Evolutionary conservation across 495 filamentous ascomycete species (phyloP).

Genomic region (Aspergillus indologenus): DNA sequence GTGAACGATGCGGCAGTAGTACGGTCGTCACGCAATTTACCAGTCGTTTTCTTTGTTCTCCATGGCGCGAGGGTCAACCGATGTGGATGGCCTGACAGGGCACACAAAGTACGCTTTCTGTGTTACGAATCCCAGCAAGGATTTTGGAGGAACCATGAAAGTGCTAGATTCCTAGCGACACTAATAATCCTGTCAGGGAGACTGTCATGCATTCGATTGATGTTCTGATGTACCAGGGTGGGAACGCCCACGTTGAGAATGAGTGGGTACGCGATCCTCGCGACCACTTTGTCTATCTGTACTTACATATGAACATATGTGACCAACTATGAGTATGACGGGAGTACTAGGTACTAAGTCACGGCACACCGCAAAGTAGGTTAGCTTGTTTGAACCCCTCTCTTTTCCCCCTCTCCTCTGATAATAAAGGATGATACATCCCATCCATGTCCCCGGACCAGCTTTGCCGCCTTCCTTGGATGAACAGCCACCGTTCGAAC

Average conservation of each 20-base stretch:
- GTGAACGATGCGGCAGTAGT: constrained; percentile 5
- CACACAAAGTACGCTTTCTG: not conserved
- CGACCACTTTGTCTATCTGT: not conserved
- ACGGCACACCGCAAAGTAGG: no score
- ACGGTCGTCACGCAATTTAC: not conserved
- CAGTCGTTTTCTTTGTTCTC: not conserved
- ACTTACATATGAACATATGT: no score
- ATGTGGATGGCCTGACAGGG: not conserved
- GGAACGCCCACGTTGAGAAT: no score
- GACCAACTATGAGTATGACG: no score
- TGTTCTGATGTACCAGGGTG: not conserved
- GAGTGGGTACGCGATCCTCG: not conserved
- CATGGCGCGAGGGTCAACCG: not conserved
- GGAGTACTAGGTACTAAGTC: no score
- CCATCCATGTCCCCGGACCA: not conserved
- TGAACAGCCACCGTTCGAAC: constrained; percentile 2
- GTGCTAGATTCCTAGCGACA: no score
- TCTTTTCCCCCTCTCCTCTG: not conserved
- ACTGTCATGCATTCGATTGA: not conserved
- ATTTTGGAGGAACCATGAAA: not conserved
- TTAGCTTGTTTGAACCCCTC: not conserved
- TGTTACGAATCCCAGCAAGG: not conserved
- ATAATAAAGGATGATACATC: not conserved
- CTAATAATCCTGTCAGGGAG: not conserved
- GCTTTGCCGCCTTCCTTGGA: not conserved